Conservation (phyloP, 2,329 filamentous ascomycete genomes). For the Aspergillus vadensis region DNA sequence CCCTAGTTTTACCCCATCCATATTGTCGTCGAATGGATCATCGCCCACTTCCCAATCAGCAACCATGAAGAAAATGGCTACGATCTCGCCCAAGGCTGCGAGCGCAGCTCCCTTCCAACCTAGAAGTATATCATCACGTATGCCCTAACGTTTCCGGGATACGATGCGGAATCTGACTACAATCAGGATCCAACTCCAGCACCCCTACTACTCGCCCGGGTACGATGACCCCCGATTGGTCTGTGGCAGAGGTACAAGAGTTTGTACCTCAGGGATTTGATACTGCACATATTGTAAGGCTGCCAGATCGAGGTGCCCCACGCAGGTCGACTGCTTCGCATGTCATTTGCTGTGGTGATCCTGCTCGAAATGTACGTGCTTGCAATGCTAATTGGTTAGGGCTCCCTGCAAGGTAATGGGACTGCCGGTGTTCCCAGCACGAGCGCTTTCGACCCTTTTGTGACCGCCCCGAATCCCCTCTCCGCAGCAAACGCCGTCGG, state of each 20-base stretch:
- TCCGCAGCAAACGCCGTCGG: conserved; percentile 47
- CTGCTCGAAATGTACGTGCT: not conserved
- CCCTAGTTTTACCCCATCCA: conserved; percentile 82
- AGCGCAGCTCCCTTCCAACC: conserved; percentile 68
- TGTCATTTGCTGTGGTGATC: no score
- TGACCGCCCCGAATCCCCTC: conserved; percentile 59
- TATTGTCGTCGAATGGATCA: conserved; percentile 41
- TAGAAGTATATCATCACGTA: conserved; percentile 45
- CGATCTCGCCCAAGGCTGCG: conserved; percentile 85
- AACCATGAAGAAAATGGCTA: conserved; percentile 63
- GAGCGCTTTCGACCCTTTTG: conserved; percentile 65
- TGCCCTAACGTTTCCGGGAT: conserved; percentile 16
- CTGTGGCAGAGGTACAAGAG: conserved; percentile 48
- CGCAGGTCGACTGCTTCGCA: no score
- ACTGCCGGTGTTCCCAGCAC: conserved; percentile 54
- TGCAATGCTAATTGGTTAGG: conserved; percentile 29
- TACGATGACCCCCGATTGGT: conserved; percentile 46
- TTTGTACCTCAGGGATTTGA: conserved; percentile 60
- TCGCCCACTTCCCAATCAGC: conserved; percentile 28
- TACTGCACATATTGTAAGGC: conserved; percentile 50
- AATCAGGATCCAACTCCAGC: conserved; percentile 43
- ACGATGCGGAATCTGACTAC: conserved; percentile 24
- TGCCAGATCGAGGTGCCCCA: not conserved
- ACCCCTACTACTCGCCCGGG: conserved; percentile 46
- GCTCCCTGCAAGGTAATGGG: conserved; percentile 48